Evolutionary conservation across 2,329 filamentous ascomycete species (phyloP), one percentile per base, ranked within the genome.

Genomic region (Botryotinia calthae): DNA sequence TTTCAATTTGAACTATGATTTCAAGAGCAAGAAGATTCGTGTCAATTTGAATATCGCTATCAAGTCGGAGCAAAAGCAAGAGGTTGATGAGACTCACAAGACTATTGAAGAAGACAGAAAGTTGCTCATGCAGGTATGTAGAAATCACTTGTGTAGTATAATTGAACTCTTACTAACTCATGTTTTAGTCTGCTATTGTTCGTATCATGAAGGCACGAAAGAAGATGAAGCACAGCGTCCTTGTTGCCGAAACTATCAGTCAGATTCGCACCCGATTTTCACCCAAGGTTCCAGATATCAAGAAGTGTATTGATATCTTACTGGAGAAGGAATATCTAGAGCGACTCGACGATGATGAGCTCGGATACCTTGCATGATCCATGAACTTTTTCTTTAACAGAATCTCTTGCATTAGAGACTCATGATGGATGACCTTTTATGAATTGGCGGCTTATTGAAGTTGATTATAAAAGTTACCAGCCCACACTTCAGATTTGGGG

Each of bases 131-230:
- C 96, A 99, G 91, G 95, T 97, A 88, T 83, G 91, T 86, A 76
- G 70, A 72, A 9, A 59, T 12, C 9, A 72, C 28, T 61, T 56
- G 12, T 44, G 18, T 64, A 44, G 40, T 63, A 59, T 34, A 28
- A 4, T 62, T 56, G 72, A 46, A 76, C 73, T 59, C 59, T 75
- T 73, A 74, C 75, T 84, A 81, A 84, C 22, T 76, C 54, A 69
- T 37, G 22, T 61, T 75, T 68, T 72, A 99, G 95, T 98, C 96
- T 75, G 95, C 95, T 37, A 98, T 99, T 82, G 96, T 99, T 73
- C 93, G 96, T 80, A 98, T 99, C 85, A 99, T 99, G 96, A 99
- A 99, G 86, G 97, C 95, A 5, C 92, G 96, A 74, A 98, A 99
- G 90, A 93, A 92, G 85, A 97, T 98, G 93, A 98, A 98, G 89